Evolutionary conservation across 495 filamentous ascomycete genomes (phyloP).

Genomic region (Hypoxylon fragiforme): DNA sequence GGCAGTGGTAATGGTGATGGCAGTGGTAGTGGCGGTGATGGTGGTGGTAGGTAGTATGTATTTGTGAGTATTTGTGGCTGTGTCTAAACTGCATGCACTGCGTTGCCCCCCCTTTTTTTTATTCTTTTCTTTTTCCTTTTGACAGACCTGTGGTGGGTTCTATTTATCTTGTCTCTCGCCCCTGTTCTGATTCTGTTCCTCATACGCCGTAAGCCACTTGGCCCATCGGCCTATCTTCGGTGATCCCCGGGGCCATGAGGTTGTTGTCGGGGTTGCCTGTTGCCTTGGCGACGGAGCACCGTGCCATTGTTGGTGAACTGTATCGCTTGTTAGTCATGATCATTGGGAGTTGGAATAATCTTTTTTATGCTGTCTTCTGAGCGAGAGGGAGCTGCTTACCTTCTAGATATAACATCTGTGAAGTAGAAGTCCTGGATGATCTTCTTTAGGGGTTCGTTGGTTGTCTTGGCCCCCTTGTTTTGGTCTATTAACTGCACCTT

Average conservation of each 20-base stretch:
- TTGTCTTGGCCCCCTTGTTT: conserved; percentile 80
- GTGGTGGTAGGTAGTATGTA: no score
- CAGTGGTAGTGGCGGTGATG: no score
- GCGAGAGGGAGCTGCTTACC: conserved; percentile 67
- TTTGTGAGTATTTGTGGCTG: no score
- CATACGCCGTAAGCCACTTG: conserved; percentile 54
- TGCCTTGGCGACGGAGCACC: conserved; percentile 84
- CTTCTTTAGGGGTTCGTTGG: conserved; percentile 70
- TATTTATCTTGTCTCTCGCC: conserved; percentile 11
- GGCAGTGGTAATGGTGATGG: no score
- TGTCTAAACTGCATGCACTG: no score
- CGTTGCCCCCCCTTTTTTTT: no score
- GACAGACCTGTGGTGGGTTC: conserved; percentile 1
- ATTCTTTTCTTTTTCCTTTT: conserved; percentile 4
- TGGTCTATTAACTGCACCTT: conserved; percentile 94
- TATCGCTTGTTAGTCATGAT: conserved; percentile 35
- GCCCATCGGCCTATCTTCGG: conserved; percentile 55
- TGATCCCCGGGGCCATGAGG: conserved; percentile 79
- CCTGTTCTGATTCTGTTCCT: conserved; percentile 11
- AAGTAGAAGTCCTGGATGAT: conserved; percentile 96
- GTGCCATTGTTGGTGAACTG: conserved; percentile 95
- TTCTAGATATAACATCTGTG: conserved; percentile 92
- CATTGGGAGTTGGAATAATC: neutral
- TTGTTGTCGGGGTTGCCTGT: conserved; percentile 73
- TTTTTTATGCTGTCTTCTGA: no score